These are phyloP conservation scores for Fabrea salina DNA, from an alignment of 169 alveolate species.

Conservation along the genomic window DNA sequence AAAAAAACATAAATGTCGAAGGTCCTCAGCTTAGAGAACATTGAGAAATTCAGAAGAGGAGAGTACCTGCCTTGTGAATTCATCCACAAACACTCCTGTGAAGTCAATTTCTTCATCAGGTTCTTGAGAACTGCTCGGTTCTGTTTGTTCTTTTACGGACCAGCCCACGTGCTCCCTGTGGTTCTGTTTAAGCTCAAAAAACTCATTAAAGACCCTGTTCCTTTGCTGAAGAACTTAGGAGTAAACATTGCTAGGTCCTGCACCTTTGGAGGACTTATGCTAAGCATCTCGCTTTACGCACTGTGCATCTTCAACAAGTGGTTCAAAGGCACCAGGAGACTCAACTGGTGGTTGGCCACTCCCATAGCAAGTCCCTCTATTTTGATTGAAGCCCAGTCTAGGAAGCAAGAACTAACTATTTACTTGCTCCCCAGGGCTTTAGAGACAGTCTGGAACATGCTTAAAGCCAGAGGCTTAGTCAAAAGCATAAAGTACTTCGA, in stretches of 20 bases:
- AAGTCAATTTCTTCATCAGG: not conserved
- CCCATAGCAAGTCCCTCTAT: not conserved
- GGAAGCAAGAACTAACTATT: not conserved
- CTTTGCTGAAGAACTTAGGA: not conserved
- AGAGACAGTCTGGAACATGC: conserved; percentile 6
- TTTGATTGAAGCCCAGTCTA: not conserved
- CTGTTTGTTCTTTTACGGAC: not conserved
- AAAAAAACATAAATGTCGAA: too few relatives aligned
- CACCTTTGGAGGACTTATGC: not conserved
- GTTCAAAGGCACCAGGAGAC: not conserved
- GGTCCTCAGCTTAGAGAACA: not conserved
- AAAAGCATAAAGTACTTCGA: not conserved
- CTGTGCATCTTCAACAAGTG: not conserved
- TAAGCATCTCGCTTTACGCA: not conserved
- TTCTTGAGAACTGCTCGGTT: not conserved
- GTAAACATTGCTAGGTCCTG: not conserved
- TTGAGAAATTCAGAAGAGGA: not conserved
- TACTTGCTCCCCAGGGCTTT: not conserved
- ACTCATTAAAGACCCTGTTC: not conserved
- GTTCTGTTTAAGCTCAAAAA: not conserved
- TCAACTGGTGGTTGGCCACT: not conserved
- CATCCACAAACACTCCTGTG: not conserved
- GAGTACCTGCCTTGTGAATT: not conserved
- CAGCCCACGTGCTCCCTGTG: conserved; percentile 27
- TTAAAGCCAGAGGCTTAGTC: not conserved